Evolutionary conservation across 306 rosid species (phyloP), one percentile per base, ranked within the genome.

Genomic region (Chamaecrista fasciculata): DNA sequence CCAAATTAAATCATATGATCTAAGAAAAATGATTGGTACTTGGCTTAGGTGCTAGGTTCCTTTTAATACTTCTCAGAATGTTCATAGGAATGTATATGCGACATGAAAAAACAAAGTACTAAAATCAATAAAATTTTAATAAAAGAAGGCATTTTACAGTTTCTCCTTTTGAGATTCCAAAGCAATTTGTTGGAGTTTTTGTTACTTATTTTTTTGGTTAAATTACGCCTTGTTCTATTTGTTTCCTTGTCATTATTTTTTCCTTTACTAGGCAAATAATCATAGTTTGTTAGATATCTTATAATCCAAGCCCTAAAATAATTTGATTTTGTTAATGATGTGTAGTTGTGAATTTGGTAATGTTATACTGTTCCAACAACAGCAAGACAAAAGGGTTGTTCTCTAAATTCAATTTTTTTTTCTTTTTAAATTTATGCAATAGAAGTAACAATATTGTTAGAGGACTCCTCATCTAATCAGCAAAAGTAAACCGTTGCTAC

Each of bases 51-150:
- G 63, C 58, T 23, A 14, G 37, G 37, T 14, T 50, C 25, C 55
- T 10, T 71, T 28, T 51, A 33, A 43, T 42, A 58, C 2, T 37
- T 39, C 31, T 36, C 8, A 26, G 36, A 46, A 34, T 44, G 59
- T 40, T 18, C n/a, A 26, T 52, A 28, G 43, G 24, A 20, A 60
- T 43, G 65, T 37, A 26, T 65, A 24, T 59, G 51, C 51, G 36
- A 51, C 36, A 40, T 72, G 28, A 58, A 67, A 44, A 42, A 18
- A 36, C 26, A 50, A 67, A 61, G n/a, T 25, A 69, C 24, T 39
- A 50, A 31, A 18, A 24, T 59, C 51, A 61, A 19, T 62, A 19
- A 24, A 36, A 52, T 73, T 56, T 47, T 70, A 66, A 52, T 43
- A 51, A 71, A 19, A 11, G 64, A 43, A 42, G 31, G 2, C 24